These are phyloP conservation scores for Nemania sp. DNA, from an alignment of 2,329 filamentous ascomycete genomes.

Conservation along the genomic window DNA sequence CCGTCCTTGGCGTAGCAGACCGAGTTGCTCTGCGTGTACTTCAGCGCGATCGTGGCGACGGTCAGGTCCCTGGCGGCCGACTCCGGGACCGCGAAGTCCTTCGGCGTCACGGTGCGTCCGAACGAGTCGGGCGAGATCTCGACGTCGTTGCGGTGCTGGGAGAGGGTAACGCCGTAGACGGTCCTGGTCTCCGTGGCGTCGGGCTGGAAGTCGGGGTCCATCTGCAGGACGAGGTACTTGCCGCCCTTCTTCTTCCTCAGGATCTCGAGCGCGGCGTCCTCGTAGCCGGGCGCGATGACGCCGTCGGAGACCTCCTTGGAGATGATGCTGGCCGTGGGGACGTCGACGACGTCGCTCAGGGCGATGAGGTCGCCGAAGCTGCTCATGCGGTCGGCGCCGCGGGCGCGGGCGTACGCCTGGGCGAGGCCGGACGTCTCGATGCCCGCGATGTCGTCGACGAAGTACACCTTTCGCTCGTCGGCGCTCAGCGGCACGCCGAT, in stretches of 20 bases:
- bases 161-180: slow-evolving; percentile 86
- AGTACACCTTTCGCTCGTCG: slow-evolving; percentile 95
- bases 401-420: slow-evolving; percentile 92
- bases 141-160: slow-evolving; percentile 91
- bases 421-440: slow-evolving; percentile 85
- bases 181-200: slow-evolving; percentile 81
- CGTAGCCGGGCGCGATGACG: slow-evolving; percentile 88
- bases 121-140: slow-evolving; percentile 86
- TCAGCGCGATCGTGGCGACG: slow-evolving; percentile 93
- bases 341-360: slow-evolving; percentile 86
- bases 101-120: slow-evolving; percentile 82
- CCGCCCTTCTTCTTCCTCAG: slow-evolving; percentile 98
- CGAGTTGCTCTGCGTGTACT: slow-evolving; percentile 99
- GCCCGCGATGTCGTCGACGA: slow-evolving; percentile 92
- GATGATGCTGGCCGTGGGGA: slow-evolving; percentile 95
- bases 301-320: slow-evolving; percentile 97
- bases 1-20: slow-evolving; percentile 96
- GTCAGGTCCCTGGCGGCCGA: slow-evolving; percentile 86
- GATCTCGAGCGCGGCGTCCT: slow-evolving; percentile 83
- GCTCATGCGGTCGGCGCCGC: slow-evolving; percentile 97
- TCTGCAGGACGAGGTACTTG: slow-evolving; percentile 94
- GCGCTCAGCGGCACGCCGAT: slow-evolving; percentile 86
- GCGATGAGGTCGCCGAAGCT: slow-evolving; percentile 98
- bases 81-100: slow-evolving; percentile 77
- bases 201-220: slow-evolving; percentile 85